A percentile compares a stretch with the other conserved stretches of the same genome.
These are phyloP conservation scores for Penicillium cosmopolitanum DNA, from an alignment of 495 filamentous ascomycete species.

Conservation along the genomic window DNA sequence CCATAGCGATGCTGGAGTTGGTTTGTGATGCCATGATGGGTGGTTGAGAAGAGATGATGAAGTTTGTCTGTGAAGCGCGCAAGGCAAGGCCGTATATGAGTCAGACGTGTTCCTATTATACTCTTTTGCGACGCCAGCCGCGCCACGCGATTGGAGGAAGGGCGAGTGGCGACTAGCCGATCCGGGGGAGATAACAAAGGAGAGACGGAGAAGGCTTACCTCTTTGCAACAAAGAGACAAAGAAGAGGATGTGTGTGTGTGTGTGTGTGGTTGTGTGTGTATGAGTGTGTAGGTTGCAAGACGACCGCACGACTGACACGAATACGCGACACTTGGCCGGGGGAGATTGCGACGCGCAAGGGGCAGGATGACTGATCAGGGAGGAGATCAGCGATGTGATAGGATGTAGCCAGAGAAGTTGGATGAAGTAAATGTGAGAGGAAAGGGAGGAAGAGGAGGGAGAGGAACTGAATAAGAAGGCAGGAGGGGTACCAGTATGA, in stretches of 20 bases:
- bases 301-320: conserved; percentile 2
- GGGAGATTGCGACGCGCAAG: conserved; percentile 8
- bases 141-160: conserved; percentile 22
- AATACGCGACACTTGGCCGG: conserved; percentile 7
- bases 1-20: conserved; percentile 63
- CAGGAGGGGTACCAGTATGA: conserved; percentile 1
- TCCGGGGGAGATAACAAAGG: conserved; percentile 5
- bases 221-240: conserved; percentile 27
- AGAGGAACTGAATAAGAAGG: background rate
- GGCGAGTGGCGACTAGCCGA: conserved; percentile 24
- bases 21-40: conserved; percentile 54
- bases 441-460: background rate
- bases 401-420: background rate
- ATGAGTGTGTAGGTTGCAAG: conserved; percentile 8
- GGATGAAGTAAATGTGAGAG: background rate
- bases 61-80: conserved; percentile 15
- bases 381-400: background rate
- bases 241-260: conserved; percentile 4
- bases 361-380: conserved; percentile 6
- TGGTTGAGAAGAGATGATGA: conserved; percentile 7
- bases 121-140: conserved; percentile 16
- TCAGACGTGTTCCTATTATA: conserved; percentile 27
- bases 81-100: conserved; percentile 23
- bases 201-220: conserved; percentile 21
- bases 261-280: conserved; percentile 2